Evolutionary conservation across 75 land plant genomes (phyloP).

Genomic region (Cupressus sempervirens): DNA sequence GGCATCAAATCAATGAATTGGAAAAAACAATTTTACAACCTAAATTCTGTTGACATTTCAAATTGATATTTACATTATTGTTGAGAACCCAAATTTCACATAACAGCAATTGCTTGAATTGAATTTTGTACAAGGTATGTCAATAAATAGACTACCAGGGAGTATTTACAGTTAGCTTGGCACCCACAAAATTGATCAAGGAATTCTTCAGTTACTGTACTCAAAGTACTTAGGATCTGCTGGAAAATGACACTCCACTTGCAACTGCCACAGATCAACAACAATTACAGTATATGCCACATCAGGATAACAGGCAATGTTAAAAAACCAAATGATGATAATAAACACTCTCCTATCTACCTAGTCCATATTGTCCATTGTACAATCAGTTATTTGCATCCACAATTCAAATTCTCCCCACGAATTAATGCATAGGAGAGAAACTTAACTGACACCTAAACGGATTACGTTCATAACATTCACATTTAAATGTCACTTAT

Average conservation of each 20-base stretch:
- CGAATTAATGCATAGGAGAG: too few species aligned
- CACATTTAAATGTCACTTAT: not conserved
- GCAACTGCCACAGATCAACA: slow-evolving; percentile 58
- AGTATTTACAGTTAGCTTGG: slow-evolving; percentile 4
- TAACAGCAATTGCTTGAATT: not conserved
- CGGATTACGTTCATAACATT: not conserved
- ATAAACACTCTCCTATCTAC: not conserved
- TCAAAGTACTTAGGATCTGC: slow-evolving; percentile 95
- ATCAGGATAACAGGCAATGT: not conserved
- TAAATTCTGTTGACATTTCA: not conserved
- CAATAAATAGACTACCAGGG: not conserved
- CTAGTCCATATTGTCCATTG: not conserved
- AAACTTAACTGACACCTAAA: not conserved
- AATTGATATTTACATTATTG: not conserved
- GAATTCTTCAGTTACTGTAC: slow-evolving; percentile 48
- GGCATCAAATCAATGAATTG: not conserved
- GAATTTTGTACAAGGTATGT: not conserved
- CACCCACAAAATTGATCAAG: not conserved
- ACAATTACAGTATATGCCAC: not conserved
- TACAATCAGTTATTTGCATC: not conserved
- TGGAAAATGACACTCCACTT: slow-evolving; percentile 87
- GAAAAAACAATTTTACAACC: not conserved
- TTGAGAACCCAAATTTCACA: not conserved
- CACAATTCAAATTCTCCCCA: not conserved
- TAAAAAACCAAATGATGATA: not conserved